Base-by-base conservation (phyloP, 352 stramenopile genomes). In the Blastocystis sp. region DNA sequence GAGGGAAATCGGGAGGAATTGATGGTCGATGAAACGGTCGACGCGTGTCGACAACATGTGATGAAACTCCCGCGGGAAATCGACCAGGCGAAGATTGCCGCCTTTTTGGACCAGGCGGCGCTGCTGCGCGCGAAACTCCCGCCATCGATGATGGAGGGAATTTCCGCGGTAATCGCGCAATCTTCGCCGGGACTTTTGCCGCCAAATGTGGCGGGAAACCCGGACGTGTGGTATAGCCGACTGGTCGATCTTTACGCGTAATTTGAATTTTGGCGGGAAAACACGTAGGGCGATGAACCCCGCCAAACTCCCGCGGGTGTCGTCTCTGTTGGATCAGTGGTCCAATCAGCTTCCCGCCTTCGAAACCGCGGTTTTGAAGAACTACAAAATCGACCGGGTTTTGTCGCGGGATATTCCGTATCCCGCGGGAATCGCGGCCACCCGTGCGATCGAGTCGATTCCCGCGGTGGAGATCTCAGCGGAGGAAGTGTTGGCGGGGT, bases 361-460 rank as follows among this genome's bases (percentile, higher is more conserved):
- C 34, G 69, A 81, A 42, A 46, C 24, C 16, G 69, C 69, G 29
- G 61, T 40, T 64, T 4, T 63, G 44, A 63, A 64, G 48, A 81
- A 81, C 29, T 81, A 81, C 40, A n/a, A n/a, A n/a, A 29, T 81
- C 34, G 69, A 81, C n/a, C 46, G 69, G 6, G 69, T 64, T 48
- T 44, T 81, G 32, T 81, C 69, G 14, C 69, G 69, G 16, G 69
- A 81, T 38, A 64, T 81, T 48, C 63, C 38, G 27, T 63, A 64
- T 51, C 51, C 69, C 53, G 16, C 42, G 8, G 34, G n/a, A 4
- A 42, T 72, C 8, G 61, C 61, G 0, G 42, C 32, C 29, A 72
- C 3, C 6, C 6, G 34, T 6, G 34, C 21, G 24, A 9, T 72
- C 14, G 34, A 42, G 32, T 24, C 24, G 9, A 21, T 40, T n/a